Base-by-base conservation (phyloP, 306 rosid genomes). In the Comarum palustre region DNA sequence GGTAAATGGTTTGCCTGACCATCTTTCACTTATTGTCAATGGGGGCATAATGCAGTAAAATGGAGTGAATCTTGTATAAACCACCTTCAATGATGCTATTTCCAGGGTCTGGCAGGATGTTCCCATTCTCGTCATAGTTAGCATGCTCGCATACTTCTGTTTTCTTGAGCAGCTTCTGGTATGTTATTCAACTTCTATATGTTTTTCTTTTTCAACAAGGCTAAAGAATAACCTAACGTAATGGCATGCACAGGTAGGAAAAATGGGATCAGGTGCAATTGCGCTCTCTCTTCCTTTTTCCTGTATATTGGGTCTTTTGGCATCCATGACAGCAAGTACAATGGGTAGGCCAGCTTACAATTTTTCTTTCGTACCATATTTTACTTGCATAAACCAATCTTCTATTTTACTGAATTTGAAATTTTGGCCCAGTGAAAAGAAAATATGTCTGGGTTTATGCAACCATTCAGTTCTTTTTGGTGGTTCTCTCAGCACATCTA, bases 221-320 rank as follows among this genome's bases (percentile, higher is more conserved):
- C 43, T 16, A 61, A 61, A 61, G 25, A 61, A 17, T 31, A 34
- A 32, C 62, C 73, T 78, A 54, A 72, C 73, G 27, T 77, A 69
- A 71, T 78, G 19, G 16, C 39, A 50, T 84, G 69, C 68, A 75
- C 89, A 92, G 97, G 89, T 86, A 75, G 78, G 84, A 57, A 78
- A 42, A 54, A 72, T 86, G 96, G 89, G 97, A 81, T 83, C 92
- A 0, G 77, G 88, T 46, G 92, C 94, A 20, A 72, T 90, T 72
- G 92, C 96, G 20, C 76, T 90, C 58, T 86, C 96, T 41, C 93
- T 92, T 61, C 96, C 94, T 20, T 92, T 86, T 82, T 88, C 97
- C 64, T 89, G 93, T 80, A 78, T 92, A 65, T 73, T 90, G 78
- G 94, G 97, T 52, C 96, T 86, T 79, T 82, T 90, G 78, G 90